Conservation (phyloP, 1,284 basidiomycete species). For the Sporisorium scitamineum region DNA sequence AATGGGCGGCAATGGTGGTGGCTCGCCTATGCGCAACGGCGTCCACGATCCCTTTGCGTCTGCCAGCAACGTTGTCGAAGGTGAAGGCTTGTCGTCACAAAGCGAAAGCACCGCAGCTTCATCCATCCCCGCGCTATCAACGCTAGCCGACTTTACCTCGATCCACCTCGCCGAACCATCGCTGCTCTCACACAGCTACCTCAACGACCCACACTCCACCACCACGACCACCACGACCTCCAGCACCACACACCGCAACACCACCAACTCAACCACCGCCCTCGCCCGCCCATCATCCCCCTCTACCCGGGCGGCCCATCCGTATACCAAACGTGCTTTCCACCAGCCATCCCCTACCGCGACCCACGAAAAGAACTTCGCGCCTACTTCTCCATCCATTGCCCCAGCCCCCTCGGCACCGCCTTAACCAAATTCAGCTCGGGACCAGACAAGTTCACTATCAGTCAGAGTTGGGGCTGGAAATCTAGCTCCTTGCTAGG, state of each 20-base stretch:
- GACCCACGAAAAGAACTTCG: conserved; percentile 70
- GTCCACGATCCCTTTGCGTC: conserved; percentile 3
- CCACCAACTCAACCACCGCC: not conserved
- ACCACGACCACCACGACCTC: not conserved
- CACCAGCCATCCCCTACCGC: conserved; percentile 64
- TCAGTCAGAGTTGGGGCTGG: conserved; percentile 74
- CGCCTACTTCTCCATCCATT: conserved; percentile 83
- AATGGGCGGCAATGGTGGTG: conserved; percentile 9
- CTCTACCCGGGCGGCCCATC: conserved; percentile 37
- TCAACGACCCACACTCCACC: not conserved
- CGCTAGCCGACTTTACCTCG: conserved; percentile 10
- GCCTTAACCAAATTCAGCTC: conserved; percentile 86
- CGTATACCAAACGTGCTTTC: conserved; percentile 27
- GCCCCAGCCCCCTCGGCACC: conserved; percentile 82
- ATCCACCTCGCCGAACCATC: not conserved
- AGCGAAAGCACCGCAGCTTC: not conserved
- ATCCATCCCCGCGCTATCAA: conserved; percentile 2
- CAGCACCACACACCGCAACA: not conserved
- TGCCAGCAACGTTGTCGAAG: not conserved
- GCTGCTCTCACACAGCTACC: not conserved
- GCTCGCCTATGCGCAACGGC: conserved; percentile 4
- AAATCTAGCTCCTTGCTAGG: conserved; percentile 70
- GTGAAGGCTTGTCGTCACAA: too few species aligned
- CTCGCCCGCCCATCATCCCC: conserved; percentile 15
- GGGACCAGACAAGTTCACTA: conserved; percentile 84